Evolutionary conservation across 2,329 filamentous ascomycete species (phyloP).

Genomic region (Periconia digitata): DNA sequence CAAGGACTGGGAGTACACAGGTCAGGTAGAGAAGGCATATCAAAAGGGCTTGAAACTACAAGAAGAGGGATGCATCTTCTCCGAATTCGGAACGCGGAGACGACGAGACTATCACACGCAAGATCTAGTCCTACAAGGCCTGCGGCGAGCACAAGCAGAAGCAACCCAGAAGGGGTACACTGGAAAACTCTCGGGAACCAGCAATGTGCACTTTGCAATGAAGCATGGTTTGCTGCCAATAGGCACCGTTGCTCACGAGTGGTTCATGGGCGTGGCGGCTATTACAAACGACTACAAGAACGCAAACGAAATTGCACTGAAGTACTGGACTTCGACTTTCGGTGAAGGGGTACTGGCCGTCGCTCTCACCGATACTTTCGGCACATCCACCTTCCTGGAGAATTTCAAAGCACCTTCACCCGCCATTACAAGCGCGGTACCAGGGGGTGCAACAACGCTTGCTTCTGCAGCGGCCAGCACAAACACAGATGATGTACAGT

Average conservation of each 20-base stretch:
- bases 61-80: constrained; percentile 82
- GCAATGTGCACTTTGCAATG: constrained; percentile 97
- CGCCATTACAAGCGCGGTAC: constrained; percentile 43
- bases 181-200: constrained; percentile 83
- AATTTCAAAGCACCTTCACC: constrained; percentile 74
- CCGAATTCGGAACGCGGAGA: constrained; percentile 89
- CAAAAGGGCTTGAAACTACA: constrained; percentile 78
- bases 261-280: constrained; percentile 98
- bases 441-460: constrained; percentile 42
- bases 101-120: constrained; percentile 94
- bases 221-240: constrained; percentile 81
- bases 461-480: constrained; percentile 43
- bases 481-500: constrained; percentile 43
- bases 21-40: constrained; percentile 82
- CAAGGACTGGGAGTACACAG: constrained; percentile 84
- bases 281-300: constrained; percentile 82
- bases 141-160: constrained; percentile 77
- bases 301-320: constrained; percentile 81
- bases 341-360: constrained; percentile 82
- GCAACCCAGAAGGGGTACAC: constrained; percentile 63
- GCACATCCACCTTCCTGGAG: constrained; percentile 83
- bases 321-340: constrained; percentile 90
- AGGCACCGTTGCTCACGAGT: constrained; percentile 93
- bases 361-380: constrained; percentile 94
- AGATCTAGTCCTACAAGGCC: constrained; percentile 82